Percentiles rank a stretch among this genome's conserved stretches.
phyloP scores from a whole-genome alignment of 164 flowering plant genomes.

The Amborella trichopoda region DNA sequence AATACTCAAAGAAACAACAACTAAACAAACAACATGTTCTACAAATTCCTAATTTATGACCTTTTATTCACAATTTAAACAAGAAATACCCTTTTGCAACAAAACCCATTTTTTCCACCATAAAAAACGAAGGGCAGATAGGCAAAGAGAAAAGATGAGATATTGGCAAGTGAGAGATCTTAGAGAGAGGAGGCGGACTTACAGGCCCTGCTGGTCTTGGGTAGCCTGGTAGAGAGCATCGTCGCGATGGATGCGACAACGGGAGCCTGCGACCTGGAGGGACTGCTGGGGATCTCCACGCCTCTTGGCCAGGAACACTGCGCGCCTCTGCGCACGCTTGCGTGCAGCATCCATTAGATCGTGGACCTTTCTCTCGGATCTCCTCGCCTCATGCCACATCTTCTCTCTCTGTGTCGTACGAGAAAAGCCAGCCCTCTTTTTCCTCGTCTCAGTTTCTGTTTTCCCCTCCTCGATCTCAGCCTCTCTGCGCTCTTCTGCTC shows the following conservation, averaged over 20 bases:
- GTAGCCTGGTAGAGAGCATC: constrained; percentile 86
- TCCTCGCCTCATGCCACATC: constrained; percentile 99
- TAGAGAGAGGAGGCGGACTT: constrained; percentile 9
- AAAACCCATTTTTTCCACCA: not conserved
- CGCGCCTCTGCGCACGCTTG: constrained; percentile 91
- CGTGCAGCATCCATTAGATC: constrained; percentile 96
- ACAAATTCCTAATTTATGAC: too few relatives aligned
- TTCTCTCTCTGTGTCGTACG: not conserved
- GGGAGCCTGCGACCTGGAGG: constrained; percentile 51
- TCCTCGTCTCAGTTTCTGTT: too few relatives aligned
- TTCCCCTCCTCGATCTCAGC: not conserved
- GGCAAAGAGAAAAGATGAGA: too few relatives aligned
- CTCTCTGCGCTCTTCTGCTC: not conserved
- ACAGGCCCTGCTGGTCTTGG: constrained; percentile 93
- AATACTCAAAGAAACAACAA: not conserved
- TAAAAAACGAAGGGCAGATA: not conserved
- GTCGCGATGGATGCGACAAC: constrained; percentile 71
- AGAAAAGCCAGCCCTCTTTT: constrained; percentile 2
- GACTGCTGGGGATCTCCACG: constrained; percentile 94
- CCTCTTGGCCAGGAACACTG: constrained; percentile 72
- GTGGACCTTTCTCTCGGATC: constrained; percentile 93
- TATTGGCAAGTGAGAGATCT: not conserved
- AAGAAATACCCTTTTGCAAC: not conserved
- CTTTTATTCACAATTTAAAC: not conserved
- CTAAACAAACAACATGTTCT: not conserved